Evolutionary conservation across 1,284 basidiomycete species (phyloP).

Genomic region (Psilocybe mexicana): DNA sequence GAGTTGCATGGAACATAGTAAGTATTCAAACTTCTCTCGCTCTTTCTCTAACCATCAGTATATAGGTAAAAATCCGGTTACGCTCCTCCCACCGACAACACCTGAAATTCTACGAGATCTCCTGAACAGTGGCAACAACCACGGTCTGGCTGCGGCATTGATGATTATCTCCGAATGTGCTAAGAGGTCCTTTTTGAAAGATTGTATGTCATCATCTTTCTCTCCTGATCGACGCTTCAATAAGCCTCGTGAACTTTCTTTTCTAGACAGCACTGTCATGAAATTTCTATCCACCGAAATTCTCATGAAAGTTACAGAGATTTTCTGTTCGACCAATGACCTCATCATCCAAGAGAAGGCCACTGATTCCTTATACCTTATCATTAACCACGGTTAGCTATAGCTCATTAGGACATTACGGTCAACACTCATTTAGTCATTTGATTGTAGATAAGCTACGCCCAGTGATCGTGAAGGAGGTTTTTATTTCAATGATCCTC

Average conservation of each 20-base stretch:
- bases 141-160: slow-evolving; percentile 1
- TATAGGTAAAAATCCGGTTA: not conserved
- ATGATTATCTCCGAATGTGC: not conserved
- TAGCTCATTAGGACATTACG: not conserved
- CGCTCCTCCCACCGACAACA: not conserved
- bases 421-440: not conserved
- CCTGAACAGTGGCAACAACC: not conserved
- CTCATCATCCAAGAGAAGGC: slow-evolving; percentile 6
- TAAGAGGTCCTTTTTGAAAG: not conserved
- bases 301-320: slow-evolving; percentile 5
- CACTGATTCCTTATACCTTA: slow-evolving; percentile 6
- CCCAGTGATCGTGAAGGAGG: not conserved
- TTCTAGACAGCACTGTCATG: not conserved
- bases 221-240: not conserved
- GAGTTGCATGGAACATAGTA: slow-evolving; percentile 7
- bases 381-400: slow-evolving; percentile 6
- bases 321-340: slow-evolving; percentile 8
- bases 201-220: not conserved
- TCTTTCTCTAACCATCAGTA: not conserved
- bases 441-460: slow-evolving; percentile 1
- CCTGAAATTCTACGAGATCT: slow-evolving; percentile 1
- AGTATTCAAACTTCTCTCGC: not conserved
- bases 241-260: not conserved
- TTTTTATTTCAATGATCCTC: not conserved
- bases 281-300: slow-evolving; percentile 10